Conservation (phyloP, 768 basidiomycete species). For the Leucocoprinus sp. region DNA sequence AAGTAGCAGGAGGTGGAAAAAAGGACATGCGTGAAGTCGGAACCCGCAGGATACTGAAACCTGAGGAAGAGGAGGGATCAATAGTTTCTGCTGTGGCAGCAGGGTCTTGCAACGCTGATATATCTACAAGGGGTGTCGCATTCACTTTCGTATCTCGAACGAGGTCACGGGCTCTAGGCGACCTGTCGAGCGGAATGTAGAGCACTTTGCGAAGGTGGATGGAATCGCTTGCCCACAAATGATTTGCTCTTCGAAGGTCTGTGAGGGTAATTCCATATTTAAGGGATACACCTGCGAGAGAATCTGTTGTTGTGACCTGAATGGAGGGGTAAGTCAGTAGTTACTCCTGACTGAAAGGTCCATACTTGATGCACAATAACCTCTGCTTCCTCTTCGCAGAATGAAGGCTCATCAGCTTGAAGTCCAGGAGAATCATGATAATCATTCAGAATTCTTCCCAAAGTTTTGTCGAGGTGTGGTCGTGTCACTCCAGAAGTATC, state of each 20-base stretch:
- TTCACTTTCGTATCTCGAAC: slow-evolving; percentile 14
- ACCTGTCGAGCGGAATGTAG: slow-evolving; percentile 67
- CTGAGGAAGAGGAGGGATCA: slow-evolving; percentile 13
- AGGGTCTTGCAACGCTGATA: slow-evolving; percentile 8
- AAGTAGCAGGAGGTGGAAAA: slow-evolving; percentile 39
- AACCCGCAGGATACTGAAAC: slow-evolving; percentile 33
- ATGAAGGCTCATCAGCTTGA: slow-evolving; percentile 12
- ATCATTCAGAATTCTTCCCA: slow-evolving; percentile 24
- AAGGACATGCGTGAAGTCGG: slow-evolving; percentile 45
- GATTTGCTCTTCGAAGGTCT: slow-evolving; percentile 80
- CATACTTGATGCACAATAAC: slow-evolving; percentile 57
- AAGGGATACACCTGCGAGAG: slow-evolving; percentile 79
- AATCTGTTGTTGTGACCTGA: slow-evolving; percentile 68
- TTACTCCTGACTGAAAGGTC: not conserved
- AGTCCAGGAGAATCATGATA: slow-evolving; percentile 14
- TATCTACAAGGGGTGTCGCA: slow-evolving; percentile 1
- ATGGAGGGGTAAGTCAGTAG: slow-evolving; percentile 2
- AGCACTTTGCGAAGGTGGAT: slow-evolving; percentile 81
- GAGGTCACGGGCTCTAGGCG: slow-evolving; percentile 35
- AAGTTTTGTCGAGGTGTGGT: slow-evolving; percentile 31
- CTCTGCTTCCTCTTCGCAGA: slow-evolving; percentile 29
- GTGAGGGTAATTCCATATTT: slow-evolving; percentile 83
- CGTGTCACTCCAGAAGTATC: slow-evolving; percentile 27
- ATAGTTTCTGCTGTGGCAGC: not conserved
- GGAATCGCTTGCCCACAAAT: slow-evolving; percentile 89